Evolutionary conservation across 1,284 basidiomycete species (phyloP).

Genomic region (Papiliotrema nemorosa): DNA sequence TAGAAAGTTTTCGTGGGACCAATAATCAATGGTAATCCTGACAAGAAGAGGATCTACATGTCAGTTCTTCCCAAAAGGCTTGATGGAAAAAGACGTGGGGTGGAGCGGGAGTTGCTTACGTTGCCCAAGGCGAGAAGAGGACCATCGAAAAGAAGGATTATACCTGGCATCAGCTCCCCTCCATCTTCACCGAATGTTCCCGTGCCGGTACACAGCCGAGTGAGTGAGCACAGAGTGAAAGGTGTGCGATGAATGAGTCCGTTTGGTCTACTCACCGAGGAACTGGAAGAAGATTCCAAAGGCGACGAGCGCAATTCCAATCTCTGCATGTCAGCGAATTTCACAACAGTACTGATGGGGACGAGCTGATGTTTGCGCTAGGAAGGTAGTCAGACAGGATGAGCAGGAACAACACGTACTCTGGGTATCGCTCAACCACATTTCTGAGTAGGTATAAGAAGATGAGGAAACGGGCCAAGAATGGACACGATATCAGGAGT

Average conservation of each 20-base stretch:
- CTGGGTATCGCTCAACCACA: constrained; percentile 69
- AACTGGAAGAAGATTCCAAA: constrained; percentile 96
- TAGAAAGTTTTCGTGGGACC: constrained; percentile 95
- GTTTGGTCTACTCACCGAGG: constrained; percentile 54
- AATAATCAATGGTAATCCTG: constrained; percentile 88
- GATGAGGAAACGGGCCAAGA: neutral
- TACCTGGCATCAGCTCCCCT: constrained; percentile 50
- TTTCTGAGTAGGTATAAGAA: constrained; percentile 24
- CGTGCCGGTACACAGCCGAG: no score
- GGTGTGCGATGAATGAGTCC: neutral
- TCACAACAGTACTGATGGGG: neutral
- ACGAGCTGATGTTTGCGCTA: no score
- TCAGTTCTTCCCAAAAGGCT: neutral
- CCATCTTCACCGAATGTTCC: neutral
- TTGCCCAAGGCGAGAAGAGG: constrained; percentile 96
- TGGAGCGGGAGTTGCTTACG: constrained; percentile 53
- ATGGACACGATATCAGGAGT: neutral
- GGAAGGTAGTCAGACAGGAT: neutral
- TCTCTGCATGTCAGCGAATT: constrained; percentile 58
- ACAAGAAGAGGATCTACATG: constrained; percentile 79
- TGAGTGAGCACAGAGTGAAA: neutral
- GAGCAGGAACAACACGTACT: constrained; percentile 51
- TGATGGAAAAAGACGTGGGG: no score
- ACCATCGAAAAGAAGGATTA: constrained; percentile 95
- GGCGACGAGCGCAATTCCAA: constrained; percentile 94